A percentile compares a stretch with the other conserved stretches of the same genome.
Conservation (phyloP, 208 protist genomes). For the Tritrichomonas foetus region DNA sequence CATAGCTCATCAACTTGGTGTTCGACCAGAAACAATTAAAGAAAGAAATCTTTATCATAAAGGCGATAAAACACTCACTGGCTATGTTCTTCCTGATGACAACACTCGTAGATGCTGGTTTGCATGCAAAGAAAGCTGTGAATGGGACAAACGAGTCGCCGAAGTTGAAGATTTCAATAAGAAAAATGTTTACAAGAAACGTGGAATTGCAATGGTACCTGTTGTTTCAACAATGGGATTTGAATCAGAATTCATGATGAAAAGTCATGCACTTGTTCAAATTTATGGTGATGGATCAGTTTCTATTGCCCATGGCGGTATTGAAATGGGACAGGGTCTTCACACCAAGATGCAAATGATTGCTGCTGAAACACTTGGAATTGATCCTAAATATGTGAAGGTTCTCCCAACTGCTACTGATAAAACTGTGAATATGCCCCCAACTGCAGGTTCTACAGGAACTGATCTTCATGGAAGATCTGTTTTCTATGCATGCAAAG, state of each 20-base stretch:
- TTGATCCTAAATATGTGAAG: conserved; percentile 46
- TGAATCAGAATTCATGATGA: conserved; percentile 61
- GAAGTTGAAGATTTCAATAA: conserved; percentile 60
- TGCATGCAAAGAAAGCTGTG: neutral
- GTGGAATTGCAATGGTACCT: conserved; percentile 66
- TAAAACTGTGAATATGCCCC: conserved; percentile 27
- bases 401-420: neutral
- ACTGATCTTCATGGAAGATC: conserved; percentile 6
- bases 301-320: conserved; percentile 56
- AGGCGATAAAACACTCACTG: conserved; percentile 48
- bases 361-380: conserved; percentile 49
- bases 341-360: conserved; percentile 49
- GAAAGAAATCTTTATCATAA: conserved; percentile 65
- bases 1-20: conserved; percentile 51
- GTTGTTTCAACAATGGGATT: conserved; percentile 73
- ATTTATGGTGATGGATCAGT: conserved; percentile 59
- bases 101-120: neutral
- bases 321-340: conserved; percentile 60
- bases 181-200: conserved; percentile 66
- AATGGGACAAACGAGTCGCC: neutral
- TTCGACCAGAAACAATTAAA: conserved; percentile 42
- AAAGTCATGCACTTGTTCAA: conserved; percentile 59
- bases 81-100: neutral
- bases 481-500: neutral
- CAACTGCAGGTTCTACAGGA: conserved; percentile 28